Evolutionary conservation across 108 stramenopile genomes (phyloP), one percentile per base, ranked within the genome.

Genomic region (Craspedostauros australis): DNA sequence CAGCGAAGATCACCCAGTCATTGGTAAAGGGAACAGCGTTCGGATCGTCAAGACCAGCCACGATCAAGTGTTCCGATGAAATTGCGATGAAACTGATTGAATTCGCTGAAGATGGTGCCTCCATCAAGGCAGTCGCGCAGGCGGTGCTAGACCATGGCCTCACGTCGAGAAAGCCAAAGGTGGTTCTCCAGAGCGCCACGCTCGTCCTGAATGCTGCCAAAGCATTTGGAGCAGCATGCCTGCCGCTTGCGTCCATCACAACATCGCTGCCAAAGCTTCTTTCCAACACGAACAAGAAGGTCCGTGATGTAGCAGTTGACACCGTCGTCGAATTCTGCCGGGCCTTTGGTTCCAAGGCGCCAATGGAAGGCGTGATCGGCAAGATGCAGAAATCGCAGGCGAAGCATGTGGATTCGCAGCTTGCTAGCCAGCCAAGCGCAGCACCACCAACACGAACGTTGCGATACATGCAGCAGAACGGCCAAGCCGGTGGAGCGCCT

Each of bases 311-410:
- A 46, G 88, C 82, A 14, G 57, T 93, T 24, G 71, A 81, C 18
- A 72, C 89, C 29, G 34, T 84, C 1, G 86, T 84, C 25, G 92
- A 93, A 66, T 61, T 90, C 14, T 89, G 92, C 54, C 65, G 88
- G 18, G 65, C 86, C n/a, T 48, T 93, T 19, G 85, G 79, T 16
- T 85, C 86, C 5, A 88, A 86, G 50, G 54, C 40, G 21, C 68
- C 82, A 1, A 22, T 90, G 37, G 60, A 77, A 62, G 50, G 59
- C 33, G 47, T 88, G 2, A 55, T 93, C 15, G 78, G 65, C 32
- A 62, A 72, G 27, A 70, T 93, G 75, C 85, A 93, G 53, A 68
- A 69, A n/a, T 33, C 88, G 15, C 92, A 88, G 49, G 59, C 72
- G 14, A 57, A 68, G 22, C 80, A 93, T 38, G 50, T 93, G n/a